Percentiles rank a stretch among this genome's conserved stretches.
Evolutionary conservation across 495 filamentous ascomycete genomes (phyloP).

Genomic region (Letharia columbiana): DNA sequence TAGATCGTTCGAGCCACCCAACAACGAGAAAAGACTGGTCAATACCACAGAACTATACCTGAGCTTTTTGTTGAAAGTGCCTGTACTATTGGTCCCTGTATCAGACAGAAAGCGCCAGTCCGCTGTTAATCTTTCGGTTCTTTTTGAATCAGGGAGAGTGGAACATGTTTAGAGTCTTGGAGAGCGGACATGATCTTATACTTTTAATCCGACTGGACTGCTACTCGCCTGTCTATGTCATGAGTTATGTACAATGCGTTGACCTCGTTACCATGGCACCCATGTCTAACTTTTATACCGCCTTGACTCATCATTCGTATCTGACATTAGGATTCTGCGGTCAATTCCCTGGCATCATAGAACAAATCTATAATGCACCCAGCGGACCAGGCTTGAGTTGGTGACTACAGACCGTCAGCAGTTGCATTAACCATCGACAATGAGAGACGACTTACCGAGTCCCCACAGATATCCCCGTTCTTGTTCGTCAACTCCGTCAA

Average conservation of each 20-base stretch:
- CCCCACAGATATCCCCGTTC: constrained; percentile 68
- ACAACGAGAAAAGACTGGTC: no score
- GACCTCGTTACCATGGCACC: background rate
- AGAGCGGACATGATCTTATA: background rate
- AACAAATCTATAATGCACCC: constrained; percentile 91
- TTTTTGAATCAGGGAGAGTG: no score
- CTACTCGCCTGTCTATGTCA: background rate
- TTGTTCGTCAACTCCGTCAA: constrained; percentile 91
- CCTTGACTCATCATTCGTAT: background rate
- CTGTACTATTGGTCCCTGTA: no score
- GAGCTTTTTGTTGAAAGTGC: no score
- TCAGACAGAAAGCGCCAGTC: no score
- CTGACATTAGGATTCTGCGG: constrained; percentile 20
- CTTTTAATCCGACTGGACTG: background rate
- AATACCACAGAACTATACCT: no score
- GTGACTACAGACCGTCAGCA: constrained; percentile 48
- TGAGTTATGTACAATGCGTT: constrained; percentile 11
- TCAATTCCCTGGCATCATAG: constrained; percentile 64
- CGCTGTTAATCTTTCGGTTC: no score
- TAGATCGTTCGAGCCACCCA: no score
- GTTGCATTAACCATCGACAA: constrained; percentile 2
- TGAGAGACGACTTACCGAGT: constrained; percentile 55
- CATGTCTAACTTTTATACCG: no score
- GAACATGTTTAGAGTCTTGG: no score
- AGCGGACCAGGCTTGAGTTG: constrained; percentile 93